Base-by-base conservation (phyloP, 352 stramenopile species). In the Phytophthora sansomeana region DNA sequence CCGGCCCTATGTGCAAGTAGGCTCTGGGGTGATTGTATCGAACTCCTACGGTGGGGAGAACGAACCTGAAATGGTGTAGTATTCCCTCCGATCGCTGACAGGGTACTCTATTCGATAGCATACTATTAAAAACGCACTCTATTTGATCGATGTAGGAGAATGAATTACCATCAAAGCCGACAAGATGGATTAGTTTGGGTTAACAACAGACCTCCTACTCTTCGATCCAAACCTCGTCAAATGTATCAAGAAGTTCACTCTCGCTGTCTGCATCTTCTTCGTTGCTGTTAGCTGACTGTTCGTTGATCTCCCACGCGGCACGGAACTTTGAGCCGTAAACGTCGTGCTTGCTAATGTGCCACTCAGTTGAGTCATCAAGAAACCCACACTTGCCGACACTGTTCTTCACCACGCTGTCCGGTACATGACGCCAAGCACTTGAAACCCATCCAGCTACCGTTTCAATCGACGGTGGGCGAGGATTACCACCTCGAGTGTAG, bases 401-500 rank as follows among this genome's bases (percentile, higher is more conserved):
- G 2, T 44, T 63, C 32, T 14, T 49, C 14, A n/a, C n/a, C n/a
- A n/a, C n/a, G n/a, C n/a, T n/a, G 6, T 41, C 33, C 3, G 35
- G 46, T 16, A 52, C 39, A 14, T 51, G 24, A 6, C 28, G 21
- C 46, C 57, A 65, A 7, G 47, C 26, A 24, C 3, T 52, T 17
- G 28, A 3, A 7, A 66, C 48, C 42, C 50, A 58, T 13, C 10
- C 7, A 1, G 13, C 38, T 11, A 67, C 59, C 2, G 30, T 44
- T 30, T 42, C 59, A 11, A 55, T 42, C 1, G 30, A 32, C 11
- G 33, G 51, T 10, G 19, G 39, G 8, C 44, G 21, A 0, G 33
- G 51, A 24, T 68, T 68, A 2, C 51, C 50, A 28, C 38, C 21
- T 19, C 35, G 17, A 17, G 59, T 56, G 33, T 50, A 49, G 19